phyloP scores from a whole-genome alignment of 331 rosid genomes.

The Phaseolus coccineus region DNA sequence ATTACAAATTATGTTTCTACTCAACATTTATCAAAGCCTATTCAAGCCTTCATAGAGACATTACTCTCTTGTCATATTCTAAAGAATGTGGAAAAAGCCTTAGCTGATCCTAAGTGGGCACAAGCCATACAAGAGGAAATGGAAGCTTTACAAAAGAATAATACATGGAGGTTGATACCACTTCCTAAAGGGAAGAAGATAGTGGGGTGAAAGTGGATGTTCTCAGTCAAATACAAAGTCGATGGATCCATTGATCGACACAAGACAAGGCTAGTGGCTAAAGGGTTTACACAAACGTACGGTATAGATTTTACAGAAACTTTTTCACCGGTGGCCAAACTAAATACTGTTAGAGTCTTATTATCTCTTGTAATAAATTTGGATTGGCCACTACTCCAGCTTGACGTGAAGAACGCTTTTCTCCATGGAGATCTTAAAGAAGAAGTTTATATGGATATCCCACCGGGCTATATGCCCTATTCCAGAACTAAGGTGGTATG shows the following conservation, averaged over 20 bases:
- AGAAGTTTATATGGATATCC: neutral
- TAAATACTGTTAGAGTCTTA: neutral
- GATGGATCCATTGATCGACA: neutral
- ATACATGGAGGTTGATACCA: too few relatives aligned
- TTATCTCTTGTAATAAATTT: neutral
- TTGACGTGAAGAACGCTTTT: too few relatives aligned
- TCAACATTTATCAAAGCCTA: too few relatives aligned
- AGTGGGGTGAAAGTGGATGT: neutral
- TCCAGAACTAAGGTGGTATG: neutral
- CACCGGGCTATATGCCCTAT: neutral
- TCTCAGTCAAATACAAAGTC: neutral
- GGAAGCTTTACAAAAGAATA: neutral
- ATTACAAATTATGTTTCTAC: neutral
- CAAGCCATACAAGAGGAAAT: neutral
- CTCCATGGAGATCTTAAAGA: neutral
- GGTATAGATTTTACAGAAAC: neutral
- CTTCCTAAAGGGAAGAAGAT: neutral
- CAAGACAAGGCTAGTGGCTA: neutral
- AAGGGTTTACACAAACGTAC: neutral
- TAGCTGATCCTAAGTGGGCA: neutral
- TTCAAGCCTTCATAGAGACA: too few relatives aligned
- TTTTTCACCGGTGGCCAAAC: neutral
- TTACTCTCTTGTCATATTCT: neutral
- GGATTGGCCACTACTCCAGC: neutral
- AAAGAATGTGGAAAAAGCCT: neutral